Base-by-base conservation (phyloP, 2,329 filamentous ascomycete species). In the Aureobasidium sp. region DNA sequence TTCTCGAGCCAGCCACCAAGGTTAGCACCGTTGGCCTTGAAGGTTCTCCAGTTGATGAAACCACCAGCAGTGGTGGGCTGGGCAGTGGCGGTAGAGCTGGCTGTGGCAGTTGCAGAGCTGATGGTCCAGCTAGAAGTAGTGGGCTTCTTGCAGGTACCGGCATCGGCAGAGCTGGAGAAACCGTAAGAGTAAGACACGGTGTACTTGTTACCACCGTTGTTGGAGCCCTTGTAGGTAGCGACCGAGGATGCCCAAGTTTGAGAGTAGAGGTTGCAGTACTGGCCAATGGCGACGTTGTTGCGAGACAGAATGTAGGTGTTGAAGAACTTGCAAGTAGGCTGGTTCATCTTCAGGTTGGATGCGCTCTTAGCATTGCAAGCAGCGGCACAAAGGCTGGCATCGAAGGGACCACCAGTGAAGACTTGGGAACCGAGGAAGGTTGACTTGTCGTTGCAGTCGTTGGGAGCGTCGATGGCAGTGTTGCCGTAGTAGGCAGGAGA, bases 1-100 rank as follows among this genome's bases (percentile, higher is more conserved):
- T 71, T 67, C n/a, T 64, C 66, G 9, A 74, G 61, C 71, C 71
- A 74, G 40, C 69, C 68, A 29, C 70, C 70, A 17, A 74, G 67
- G 4, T 73, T 66, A 35, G 61, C 65, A 6, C 64, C 65, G 27
- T 66, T 65, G 40, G 63, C 64, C 43, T 62, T 62, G 63, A 62
- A 66, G 9, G 64, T 64, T 43, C 58, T 64, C 65, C 65, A 66
- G 60, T 66, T 38, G 33, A 65, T 61, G 47, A 62, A 66, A 3
- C 63, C 62, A 3, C 50, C 61, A 21, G 49, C 13, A 31, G 58
- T 40, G 9, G 58, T 50, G 35, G 58, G 46, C n/a, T 40, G 21
- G 27, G 58, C 58, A 15, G 37, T 46, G 17, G 42, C 57, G 11
- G 49, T 49, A 25, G 46, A 42, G 21, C 25, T 37, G 25, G 58